Base-by-base conservation (phyloP, 768 basidiomycete species). In the Dentipellis sp. region DNA sequence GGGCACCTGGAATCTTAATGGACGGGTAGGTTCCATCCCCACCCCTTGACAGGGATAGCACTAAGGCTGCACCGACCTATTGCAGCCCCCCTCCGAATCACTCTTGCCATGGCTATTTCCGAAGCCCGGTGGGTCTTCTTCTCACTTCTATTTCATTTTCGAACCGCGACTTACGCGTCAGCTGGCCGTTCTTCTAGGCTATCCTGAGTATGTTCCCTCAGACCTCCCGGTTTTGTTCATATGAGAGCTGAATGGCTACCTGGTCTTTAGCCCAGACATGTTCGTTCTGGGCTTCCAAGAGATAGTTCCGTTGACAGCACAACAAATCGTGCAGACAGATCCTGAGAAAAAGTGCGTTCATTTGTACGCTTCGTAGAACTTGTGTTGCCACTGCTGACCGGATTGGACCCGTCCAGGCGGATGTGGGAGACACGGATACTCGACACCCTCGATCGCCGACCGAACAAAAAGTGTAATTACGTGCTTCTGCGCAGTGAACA, bases 1-100 rank as follows among this genome's bases (percentile, higher is more conserved):
- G 36, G 95, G 97, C 2, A 97, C 94, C 2, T 99, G 93, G 92
- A 98, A 99, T 70, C 70, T 99, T 58, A 97, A 95, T 64, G 97
- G 94, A 49, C 77, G 82, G 70, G 93, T 93, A 65, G 59, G 78
- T 58, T 53, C n/a, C 35, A 36, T n/a, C 50, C 38, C 17, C 23
- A 16, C 38, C 34, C 45, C 55, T 38, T 57, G 58, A 42, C 14
- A 42, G 14, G 14, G 19, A 14, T 42, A 19, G 14, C 40, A 42
- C 19, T 42, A 14, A 14, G 19, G 14, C 14, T 42, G 40, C 19
- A 42, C 19, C 29, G 48, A 16, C 48, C 29, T 58, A 52, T 36
- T 35, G 83, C 74, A 82, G 51, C 88, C 88, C 22, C 83, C 88
- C n/a, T 84, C 81, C 10, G 95, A 93, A 71, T 86, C 89, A 1